Conservation (phyloP, 139 green algal species). For the Micractinium conductrix region DNA sequence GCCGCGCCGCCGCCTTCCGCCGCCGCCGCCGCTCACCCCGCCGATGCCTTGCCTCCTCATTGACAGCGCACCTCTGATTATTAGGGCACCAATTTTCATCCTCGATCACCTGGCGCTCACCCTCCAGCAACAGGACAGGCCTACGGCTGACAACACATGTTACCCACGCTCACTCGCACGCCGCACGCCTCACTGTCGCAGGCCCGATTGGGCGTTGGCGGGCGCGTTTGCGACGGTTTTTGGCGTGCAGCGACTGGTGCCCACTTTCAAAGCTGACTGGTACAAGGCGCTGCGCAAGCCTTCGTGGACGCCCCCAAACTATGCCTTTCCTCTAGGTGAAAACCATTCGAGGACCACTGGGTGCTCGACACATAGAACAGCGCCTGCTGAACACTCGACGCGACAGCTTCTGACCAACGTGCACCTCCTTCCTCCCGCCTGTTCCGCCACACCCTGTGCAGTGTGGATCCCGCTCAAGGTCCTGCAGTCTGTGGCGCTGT, state of each 20-base stretch:
- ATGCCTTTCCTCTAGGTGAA: slow-evolving; percentile 49
- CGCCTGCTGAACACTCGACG: too few species aligned
- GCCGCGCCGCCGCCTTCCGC: not conserved
- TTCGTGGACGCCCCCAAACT: slow-evolving; percentile 75
- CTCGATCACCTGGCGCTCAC: too few species aligned
- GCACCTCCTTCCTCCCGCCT: too few species aligned
- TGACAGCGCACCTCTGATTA: not conserved
- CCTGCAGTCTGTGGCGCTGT: slow-evolving; percentile 64
- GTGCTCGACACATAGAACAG: too few species aligned
- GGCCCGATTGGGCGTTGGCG: slow-evolving; percentile 44
- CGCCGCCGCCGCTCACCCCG: not conserved
- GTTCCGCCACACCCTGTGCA: too few species aligned
- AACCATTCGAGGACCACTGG: too few species aligned
- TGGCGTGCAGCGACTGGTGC: slow-evolving; percentile 48
- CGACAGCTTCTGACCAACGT: too few species aligned
- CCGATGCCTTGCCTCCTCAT: too few species aligned
- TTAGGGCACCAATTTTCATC: too few species aligned
- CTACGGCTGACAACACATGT: too few species aligned
- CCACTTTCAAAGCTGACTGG: slow-evolving; percentile 17
- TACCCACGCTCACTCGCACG: not conserved
- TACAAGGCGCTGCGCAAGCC: slow-evolving; percentile 44
- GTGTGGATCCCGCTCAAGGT: slow-evolving; percentile 76
- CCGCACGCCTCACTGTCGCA: not conserved
- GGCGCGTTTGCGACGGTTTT: slow-evolving; percentile 53
- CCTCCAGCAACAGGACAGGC: too few species aligned